phyloP scores from a whole-genome alignment of 306 rosid species.

The Vicia villosa region DNA sequence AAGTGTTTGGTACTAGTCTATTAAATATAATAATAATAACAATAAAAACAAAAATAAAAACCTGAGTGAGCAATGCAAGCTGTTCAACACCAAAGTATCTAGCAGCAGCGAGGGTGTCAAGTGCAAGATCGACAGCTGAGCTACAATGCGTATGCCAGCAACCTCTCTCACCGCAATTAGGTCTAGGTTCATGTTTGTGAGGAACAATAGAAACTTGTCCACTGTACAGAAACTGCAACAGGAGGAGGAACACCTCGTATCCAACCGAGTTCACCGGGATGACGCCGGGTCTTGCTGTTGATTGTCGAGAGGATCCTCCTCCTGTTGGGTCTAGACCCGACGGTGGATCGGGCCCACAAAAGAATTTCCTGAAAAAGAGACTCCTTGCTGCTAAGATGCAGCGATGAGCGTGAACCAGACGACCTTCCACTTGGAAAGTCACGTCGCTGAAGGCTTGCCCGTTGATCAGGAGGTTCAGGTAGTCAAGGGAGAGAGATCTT shows the following conservation, averaged over 20 bases:
- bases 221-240: conserved; percentile 90
- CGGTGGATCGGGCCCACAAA: conserved; percentile 77
- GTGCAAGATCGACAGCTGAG: conserved; percentile 98
- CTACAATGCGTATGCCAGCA: conserved; percentile 99
- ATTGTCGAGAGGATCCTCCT: conserved; percentile 25
- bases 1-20: not conserved
- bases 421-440: conserved; percentile 96
- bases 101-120: conserved; percentile 91
- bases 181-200: conserved; percentile 92
- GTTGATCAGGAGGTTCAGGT: conserved; percentile 89
- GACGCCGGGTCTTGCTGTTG: conserved; percentile 44
- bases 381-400: conserved; percentile 96
- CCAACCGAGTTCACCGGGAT: conserved; percentile 95
- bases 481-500: conserved; percentile 86
- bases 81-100: conserved; percentile 97
- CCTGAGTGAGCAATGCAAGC: conserved; percentile 98
- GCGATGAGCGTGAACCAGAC: conserved; percentile 87
- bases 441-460: conserved; percentile 99
- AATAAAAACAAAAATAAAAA: conserved; percentile 21
- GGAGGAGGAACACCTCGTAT: conserved; percentile 79
- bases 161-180: conserved; percentile 92
- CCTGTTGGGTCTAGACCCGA: conserved; percentile 54
- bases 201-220: conserved; percentile 96
- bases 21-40: not conserved
- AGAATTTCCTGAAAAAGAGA: conserved; percentile 89